Evolutionary conservation across 257 asterid genomes (phyloP), one percentile per base, ranked within the genome.

Genomic region (Primulina huaijiensis): DNA sequence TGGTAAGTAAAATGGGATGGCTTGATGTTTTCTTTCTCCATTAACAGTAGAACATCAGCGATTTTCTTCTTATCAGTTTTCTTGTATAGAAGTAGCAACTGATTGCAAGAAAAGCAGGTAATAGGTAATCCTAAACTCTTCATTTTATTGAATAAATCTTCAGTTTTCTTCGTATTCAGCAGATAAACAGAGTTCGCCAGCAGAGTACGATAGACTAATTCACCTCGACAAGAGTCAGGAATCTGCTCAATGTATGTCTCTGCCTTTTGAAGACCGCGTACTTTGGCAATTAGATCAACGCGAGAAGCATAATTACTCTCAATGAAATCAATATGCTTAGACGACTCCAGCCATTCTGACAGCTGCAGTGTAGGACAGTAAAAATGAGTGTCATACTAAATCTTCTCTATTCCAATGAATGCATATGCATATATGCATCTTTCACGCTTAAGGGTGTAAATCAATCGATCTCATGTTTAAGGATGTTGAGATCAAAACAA

Each of bases 101-200:
- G 96, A 78, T 87, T 79, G 82, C 77, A 92, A 65, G 85, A 62
- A 73, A 85, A 85, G 81, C 74, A 9, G 20, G 96, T 67, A 21
- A 76, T 3, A 55, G 90, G 84, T 72, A 83, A 78, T 70, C 61
- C 83, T 40, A 86, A 72, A 43, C 69, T 77, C 83, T 82, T 89
- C 89, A 92, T 89, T 77, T 82, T 85, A 75, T 88, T 86, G 78
- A 92, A 92, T 43, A 86, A 19, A 37, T 85, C 86, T 83, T 84
- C 90, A 14, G 92, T 52, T 81, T 87, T 89, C 72, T 73, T 81
- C 69, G 71, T 61, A 60, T 86, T 70, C 60, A 60, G 56, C 11
- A 19, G 17, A 21, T 78, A 30, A 25, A 81, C 96, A 67, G 68
- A 79, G 74, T 80, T 83, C 60, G 96, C 89, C 81, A 92, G 80